phyloP scores from a whole-genome alignment of 768 basidiomycete genomes.

The Phlebiopsis flavidoalba region DNA sequence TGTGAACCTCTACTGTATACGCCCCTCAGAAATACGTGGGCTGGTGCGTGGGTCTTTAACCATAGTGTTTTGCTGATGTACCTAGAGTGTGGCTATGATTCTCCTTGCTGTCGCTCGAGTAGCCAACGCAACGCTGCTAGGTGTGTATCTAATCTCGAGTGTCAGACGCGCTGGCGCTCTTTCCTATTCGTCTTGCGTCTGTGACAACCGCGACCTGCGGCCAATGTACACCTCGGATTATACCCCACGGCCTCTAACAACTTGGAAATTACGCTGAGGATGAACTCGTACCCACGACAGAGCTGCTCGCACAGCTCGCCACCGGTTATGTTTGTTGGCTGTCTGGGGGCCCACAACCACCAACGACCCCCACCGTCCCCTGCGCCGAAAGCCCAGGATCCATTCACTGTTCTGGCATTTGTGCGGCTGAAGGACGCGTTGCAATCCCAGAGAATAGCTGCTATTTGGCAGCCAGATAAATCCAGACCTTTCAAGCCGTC shows the following conservation, averaged over 20 bases:
- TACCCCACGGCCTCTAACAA: not conserved
- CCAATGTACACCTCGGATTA: not conserved
- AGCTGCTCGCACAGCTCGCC: constrained; percentile 84
- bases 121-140: too few relatives aligned
- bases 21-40: constrained; percentile 6
- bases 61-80: too few relatives aligned
- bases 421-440: constrained; percentile 67
- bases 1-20: constrained; percentile 6
- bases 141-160: not conserved
- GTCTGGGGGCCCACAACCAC: constrained; percentile 38
- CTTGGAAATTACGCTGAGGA: constrained; percentile 23
- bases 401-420: constrained; percentile 53
- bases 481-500: constrained; percentile 71
- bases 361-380: constrained; percentile 18
- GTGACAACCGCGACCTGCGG: not conserved
- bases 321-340: constrained; percentile 94
- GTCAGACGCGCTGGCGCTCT: not conserved
- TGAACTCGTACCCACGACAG: constrained; percentile 94
- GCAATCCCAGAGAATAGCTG: constrained; percentile 52
- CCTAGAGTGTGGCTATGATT: not conserved
- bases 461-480: constrained; percentile 72
- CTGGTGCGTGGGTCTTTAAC: not conserved
- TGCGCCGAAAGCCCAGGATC: constrained; percentile 40
- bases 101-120: not conserved
- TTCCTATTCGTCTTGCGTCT: not conserved